A percentile compares a stretch with the other conserved stretches of the same genome.
Conservation (phyloP, 768 basidiomycete species). For the Amanita molliuscula region DNA sequence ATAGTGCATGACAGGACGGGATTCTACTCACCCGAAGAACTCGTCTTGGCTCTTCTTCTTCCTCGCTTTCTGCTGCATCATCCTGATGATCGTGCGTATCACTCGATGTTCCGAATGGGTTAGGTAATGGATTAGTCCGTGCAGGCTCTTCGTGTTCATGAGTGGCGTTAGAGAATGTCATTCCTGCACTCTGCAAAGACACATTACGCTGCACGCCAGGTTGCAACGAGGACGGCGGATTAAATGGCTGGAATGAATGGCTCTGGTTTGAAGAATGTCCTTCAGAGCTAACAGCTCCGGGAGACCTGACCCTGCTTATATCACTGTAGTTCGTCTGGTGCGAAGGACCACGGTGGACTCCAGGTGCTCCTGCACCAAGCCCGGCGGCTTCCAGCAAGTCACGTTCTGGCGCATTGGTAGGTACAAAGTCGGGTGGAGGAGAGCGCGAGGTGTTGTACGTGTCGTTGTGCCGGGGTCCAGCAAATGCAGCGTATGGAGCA, state of each 20-base stretch:
- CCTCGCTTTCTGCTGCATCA: conserved; percentile 3
- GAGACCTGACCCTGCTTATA: conserved; percentile 9
- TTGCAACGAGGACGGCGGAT: neutral
- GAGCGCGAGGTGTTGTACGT: conserved; percentile 4
- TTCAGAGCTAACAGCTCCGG: conserved; percentile 2
- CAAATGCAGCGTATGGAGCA: conserved; percentile 30
- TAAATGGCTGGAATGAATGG: neutral
- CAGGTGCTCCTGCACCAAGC: conserved; percentile 4
- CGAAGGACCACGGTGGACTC: conserved; percentile 6
- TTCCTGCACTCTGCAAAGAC: neutral
- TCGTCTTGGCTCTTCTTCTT: conserved; percentile 4
- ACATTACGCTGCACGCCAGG: neutral
- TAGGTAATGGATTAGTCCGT: conserved; percentile 4
- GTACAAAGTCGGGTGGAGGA: conserved; percentile 7
- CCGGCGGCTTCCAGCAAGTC: conserved; percentile 17
- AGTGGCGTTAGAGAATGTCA: conserved; percentile 1
- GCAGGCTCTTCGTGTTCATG: neutral
- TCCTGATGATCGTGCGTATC: neutral
- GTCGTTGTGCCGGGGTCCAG: conserved; percentile 13
- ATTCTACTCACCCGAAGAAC: conserved; percentile 5
- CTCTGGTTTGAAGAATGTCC: conserved; percentile 1
- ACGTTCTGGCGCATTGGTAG: conserved; percentile 9
- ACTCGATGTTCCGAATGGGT: conserved; percentile 7
- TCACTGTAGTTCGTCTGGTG: conserved; percentile 7
- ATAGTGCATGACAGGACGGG: neutral